These are phyloP conservation scores for Uromyces viciae-fabae DNA, from an alignment of 1,284 basidiomycete species.

Conservation along the genomic window DNA sequence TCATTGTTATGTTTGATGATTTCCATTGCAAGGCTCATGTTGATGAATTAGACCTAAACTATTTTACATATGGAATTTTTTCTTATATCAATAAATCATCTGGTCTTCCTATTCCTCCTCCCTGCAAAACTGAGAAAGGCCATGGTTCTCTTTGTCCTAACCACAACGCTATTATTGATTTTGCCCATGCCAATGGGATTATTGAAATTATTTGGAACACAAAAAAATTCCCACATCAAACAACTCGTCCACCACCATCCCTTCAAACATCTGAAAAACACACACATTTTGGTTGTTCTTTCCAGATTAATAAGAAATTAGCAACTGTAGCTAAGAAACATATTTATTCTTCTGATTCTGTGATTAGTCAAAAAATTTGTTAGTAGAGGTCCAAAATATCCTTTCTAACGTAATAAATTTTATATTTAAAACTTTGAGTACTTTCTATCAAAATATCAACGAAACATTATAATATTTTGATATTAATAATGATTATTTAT, in stretches of 20 bases:
- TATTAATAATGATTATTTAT: too few relatives aligned
- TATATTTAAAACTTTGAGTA: too few relatives aligned
- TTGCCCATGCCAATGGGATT: conserved; percentile 22
- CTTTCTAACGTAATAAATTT: too few relatives aligned
- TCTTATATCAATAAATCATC: not conserved
- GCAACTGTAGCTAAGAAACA: too few relatives aligned
- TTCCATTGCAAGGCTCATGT: not conserved
- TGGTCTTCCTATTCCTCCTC: conserved; percentile 7
- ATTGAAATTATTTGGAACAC: conserved; percentile 4
- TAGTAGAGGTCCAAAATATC: too few relatives aligned
- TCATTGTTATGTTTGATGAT: not conserved
- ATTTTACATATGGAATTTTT: conserved; percentile 17
- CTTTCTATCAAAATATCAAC: too few relatives aligned
- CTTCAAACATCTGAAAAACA: not conserved
- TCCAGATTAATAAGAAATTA: conserved; percentile 4
- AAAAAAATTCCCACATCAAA: not conserved
- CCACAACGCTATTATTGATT: conserved; percentile 5
- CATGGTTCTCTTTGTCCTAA: not conserved
- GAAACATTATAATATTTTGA: too few relatives aligned
- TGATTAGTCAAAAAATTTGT: too few relatives aligned
- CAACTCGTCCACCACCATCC: not conserved
- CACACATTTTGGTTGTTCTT: not conserved
- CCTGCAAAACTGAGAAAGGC: not conserved
- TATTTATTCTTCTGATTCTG: too few relatives aligned
- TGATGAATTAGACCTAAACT: not conserved